Evolutionary conservation across 257 asterid species (phyloP), one percentile per base, ranked within the genome.

Genomic region (Capsicum chinense): DNA sequence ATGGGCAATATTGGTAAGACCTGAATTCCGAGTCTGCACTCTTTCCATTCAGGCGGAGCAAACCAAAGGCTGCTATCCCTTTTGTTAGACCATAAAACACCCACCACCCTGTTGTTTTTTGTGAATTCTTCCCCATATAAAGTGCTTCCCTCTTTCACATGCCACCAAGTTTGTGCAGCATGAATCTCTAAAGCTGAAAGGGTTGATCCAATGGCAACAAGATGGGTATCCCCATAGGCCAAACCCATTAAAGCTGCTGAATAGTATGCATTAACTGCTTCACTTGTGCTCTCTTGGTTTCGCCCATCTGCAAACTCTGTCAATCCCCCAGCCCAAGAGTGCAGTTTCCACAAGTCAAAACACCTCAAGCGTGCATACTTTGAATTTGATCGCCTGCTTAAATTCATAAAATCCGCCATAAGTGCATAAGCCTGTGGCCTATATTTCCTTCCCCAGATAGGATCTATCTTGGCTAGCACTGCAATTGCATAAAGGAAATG

Each of bases 251-350:
- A 85, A 89, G 98, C 97, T n/a, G 98, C 97, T 17, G 99, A 92
- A 73, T 96, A 94, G 82, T 96, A 96, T 11, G 95, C 98, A 84
- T 92, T 96, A 71, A 96, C 87, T 2, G 99, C 99, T 91, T 96
- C 98, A 5, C 99, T 94, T 1, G 99, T 92, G 92, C 98, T 96
- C 85, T 94, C 98, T 50, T 96, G 99, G 83, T 96, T 93, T 48
- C 98, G 90, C 3, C 99, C 99, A 52, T 96, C 99, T 19, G 93
- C 93, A 86, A 93, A 96, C 59, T 94, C 99, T 0, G 97, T 96
- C 66, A 96, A 81, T 81, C 99, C 99, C 13, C 97, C 97, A 8
- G 98, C 98, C 99, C 98, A 94, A 81, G 99, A 96, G 90, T 94
- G 99, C 86, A 96, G 79, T 79, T 90, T 88, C 97, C 97, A 96